Conservation (phyloP, 2,329 filamentous ascomycete genomes). For the Epichloe baconii region DNA sequence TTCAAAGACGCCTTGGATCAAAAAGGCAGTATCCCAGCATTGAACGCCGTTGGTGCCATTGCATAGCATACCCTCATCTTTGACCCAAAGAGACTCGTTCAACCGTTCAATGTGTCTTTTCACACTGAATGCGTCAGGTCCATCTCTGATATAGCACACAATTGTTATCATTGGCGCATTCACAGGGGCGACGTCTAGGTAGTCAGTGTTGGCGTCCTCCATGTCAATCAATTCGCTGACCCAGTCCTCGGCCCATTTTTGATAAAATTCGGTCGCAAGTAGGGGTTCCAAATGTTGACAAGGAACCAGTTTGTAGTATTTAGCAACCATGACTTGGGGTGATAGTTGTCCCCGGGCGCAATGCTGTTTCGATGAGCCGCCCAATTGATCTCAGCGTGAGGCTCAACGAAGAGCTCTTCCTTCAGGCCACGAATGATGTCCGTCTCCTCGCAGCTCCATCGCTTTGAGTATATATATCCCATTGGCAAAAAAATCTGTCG, state of each 20-base stretch:
- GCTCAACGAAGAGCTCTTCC: conserved; percentile 70
- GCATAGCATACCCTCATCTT: conserved; percentile 80
- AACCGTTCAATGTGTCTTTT: conserved; percentile 67
- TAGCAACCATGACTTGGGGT: conserved; percentile 78
- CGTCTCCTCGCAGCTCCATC: conserved; percentile 65
- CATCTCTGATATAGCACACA: conserved; percentile 72
- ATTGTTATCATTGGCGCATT: conserved; percentile 86
- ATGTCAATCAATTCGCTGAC: conserved; percentile 72
- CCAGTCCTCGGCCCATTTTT: conserved; percentile 67
- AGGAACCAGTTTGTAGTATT: conserved; percentile 68
- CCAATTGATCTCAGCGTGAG: conserved; percentile 70
- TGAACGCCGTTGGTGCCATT: conserved; percentile 99
- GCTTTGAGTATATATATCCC: conserved; percentile 77
- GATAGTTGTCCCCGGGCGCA: conserved; percentile 69
- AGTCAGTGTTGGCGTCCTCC: conserved; percentile 90
- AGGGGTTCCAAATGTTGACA: conserved; percentile 68
- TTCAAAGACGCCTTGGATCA: conserved; percentile 70
- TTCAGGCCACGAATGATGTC: conserved; percentile 59
- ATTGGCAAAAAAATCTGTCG: conserved; percentile 93
- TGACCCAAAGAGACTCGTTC: conserved; percentile 84
- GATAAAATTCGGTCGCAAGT: conserved; percentile 53
- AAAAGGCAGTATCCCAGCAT: conserved; percentile 88
- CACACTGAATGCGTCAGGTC: conserved; percentile 59
- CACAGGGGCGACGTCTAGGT: conserved; percentile 73
- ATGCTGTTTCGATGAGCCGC: conserved; percentile 70